Evolutionary conservation across 345 rosid genomes (phyloP).

Genomic region (Gossypium anomalum): DNA sequence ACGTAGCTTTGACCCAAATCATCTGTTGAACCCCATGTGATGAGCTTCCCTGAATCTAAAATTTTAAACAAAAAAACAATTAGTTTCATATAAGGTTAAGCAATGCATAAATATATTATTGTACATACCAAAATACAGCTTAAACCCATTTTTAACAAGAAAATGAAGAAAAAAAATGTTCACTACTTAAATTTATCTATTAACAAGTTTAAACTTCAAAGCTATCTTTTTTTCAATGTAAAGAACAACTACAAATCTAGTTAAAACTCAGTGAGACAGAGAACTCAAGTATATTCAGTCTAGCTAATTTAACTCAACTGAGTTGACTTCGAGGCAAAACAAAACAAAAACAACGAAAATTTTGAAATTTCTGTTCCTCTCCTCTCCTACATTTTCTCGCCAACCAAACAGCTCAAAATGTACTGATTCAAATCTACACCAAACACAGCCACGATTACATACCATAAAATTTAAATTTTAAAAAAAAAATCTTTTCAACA

Average conservation of each 20-base stretch:
- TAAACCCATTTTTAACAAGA: neutral
- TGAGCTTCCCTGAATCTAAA: conserved; percentile 88
- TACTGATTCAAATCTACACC: neutral
- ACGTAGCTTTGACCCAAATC: conserved; percentile 98
- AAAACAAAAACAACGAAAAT: neutral
- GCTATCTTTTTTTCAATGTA: neutral
- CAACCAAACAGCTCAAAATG: neutral
- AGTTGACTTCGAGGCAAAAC: neutral
- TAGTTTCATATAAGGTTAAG: neutral
- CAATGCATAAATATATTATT: neutral
- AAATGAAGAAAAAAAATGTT: neutral
- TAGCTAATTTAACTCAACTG: neutral
- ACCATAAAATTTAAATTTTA: too few species aligned
- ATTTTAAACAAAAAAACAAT: neutral
- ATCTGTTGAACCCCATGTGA: conserved; percentile 98
- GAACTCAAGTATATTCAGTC: neutral
- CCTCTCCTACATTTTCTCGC: neutral
- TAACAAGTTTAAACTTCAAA: neutral
- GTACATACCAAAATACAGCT: neutral
- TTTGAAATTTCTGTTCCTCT: neutral
- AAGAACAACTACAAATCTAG: neutral
- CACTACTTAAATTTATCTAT: neutral
- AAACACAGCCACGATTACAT: neutral
- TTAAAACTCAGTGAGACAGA: neutral
- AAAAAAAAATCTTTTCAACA: neutral